phyloP scores from a whole-genome alignment of 495 filamentous ascomycete genomes.

The Wilcoxina mikolae region DNA sequence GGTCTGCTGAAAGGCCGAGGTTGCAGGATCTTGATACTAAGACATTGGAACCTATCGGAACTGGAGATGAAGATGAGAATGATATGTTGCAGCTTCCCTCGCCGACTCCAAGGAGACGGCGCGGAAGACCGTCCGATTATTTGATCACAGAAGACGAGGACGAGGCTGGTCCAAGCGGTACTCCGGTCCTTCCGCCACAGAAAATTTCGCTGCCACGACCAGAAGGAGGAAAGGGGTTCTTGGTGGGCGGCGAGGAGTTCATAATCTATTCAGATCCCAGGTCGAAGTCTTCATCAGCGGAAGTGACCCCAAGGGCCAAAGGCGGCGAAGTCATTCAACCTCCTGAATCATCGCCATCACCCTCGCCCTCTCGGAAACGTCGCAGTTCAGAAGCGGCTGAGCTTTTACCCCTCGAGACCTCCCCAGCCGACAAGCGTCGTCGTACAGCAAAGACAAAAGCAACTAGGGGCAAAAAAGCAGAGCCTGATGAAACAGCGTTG shows the following conservation, averaged over 20 bases:
- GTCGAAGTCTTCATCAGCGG: background rate
- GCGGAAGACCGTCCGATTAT: background rate
- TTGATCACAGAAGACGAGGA: conserved; percentile 1
- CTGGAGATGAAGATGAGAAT: conserved; percentile 4
- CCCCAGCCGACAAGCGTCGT: conserved; percentile 10
- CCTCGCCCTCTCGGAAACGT: conserved; percentile 16
- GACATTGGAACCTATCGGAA: conserved; percentile 19
- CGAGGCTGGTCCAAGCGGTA: background rate
- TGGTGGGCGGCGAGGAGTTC: background rate
- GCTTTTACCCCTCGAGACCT: conserved; percentile 29
- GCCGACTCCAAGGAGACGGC: conserved; percentile 15
- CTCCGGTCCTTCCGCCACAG: background rate
- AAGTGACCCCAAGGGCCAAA: background rate
- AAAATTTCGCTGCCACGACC: background rate
- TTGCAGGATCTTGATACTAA: conserved; percentile 20
- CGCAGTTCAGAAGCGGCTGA: conserved; percentile 25
- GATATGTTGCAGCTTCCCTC: background rate
- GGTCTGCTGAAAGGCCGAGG: conserved; percentile 18
- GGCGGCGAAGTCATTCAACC: background rate
- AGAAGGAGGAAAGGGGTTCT: background rate
- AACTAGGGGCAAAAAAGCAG: conserved; percentile 2
- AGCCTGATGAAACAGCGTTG: background rate
- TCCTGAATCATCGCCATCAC: background rate
- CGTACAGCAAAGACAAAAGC: conserved; percentile 12
- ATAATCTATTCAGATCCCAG: background rate